phyloP scores from a whole-genome alignment of 1,284 basidiomycete genomes.

The Malassezia obtusa region DNA sequence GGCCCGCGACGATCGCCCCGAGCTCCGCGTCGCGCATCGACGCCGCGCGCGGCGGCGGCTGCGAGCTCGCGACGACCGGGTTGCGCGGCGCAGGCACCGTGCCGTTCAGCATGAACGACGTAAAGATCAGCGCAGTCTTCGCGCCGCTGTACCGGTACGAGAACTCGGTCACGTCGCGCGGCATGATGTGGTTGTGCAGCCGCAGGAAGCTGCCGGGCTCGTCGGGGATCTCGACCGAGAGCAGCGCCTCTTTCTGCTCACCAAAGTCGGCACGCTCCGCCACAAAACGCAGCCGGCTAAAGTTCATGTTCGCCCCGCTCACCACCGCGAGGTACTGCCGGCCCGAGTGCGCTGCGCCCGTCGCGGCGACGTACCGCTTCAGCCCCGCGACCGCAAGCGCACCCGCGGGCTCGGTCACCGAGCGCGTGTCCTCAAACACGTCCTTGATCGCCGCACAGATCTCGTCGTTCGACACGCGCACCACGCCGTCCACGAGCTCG shows the following conservation, averaged over 20 bases:
- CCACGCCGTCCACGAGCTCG: conserved; percentile 71
- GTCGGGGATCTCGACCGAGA: conserved; percentile 89
- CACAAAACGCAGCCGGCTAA: conserved; percentile 87
- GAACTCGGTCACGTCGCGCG: conserved; percentile 91
- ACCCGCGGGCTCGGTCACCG: conserved; percentile 81
- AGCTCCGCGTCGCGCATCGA: conserved; percentile 21
- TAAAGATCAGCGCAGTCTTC: conserved; percentile 66
- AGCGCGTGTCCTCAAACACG: conserved; percentile 64
- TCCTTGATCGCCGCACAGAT: conserved; percentile 98
- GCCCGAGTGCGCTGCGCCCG: conserved; percentile 68
- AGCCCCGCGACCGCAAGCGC: conserved; percentile 84
- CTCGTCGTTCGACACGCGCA: conserved; percentile 85
- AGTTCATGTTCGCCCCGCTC: conserved; percentile 98
- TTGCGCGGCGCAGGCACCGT: conserved; percentile 14
- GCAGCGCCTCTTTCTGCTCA: conserved; percentile 81
- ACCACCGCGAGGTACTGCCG: conserved; percentile 84
- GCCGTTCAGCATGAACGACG: conserved; percentile 71
- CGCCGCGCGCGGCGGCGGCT: background rate
- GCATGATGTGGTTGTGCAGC: conserved; percentile 76
- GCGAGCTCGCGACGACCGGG: conserved; percentile 11
- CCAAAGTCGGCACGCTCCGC: conserved; percentile 94
- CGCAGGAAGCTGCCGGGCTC: conserved; percentile 80
- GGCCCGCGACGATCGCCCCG: conserved; percentile 47
- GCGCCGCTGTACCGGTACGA: conserved; percentile 65
- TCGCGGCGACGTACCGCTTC: conserved; percentile 74